Conservation (phyloP, 2,329 filamentous ascomycete species). For the Hypoxylon rubiginosum region DNA sequence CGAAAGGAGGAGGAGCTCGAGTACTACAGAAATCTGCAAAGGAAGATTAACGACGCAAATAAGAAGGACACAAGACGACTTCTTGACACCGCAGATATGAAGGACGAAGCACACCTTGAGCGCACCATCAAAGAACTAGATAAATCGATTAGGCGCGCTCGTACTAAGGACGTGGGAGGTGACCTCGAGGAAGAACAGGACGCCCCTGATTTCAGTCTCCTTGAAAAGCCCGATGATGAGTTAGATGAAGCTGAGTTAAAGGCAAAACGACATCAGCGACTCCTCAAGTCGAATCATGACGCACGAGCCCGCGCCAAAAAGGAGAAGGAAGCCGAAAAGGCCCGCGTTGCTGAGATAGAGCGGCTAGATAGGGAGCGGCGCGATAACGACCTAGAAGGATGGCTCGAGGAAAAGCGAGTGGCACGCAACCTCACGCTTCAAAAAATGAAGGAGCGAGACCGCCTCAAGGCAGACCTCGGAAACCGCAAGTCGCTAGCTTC, state of each 20-base stretch:
- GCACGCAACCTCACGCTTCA: constrained; percentile 79
- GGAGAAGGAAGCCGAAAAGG: constrained; percentile 94
- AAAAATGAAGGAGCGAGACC: constrained; percentile 93
- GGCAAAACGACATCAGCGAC: constrained; percentile 89
- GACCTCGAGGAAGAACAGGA: constrained; percentile 85
- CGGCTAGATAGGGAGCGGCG: constrained; percentile 86
- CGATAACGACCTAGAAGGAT: constrained; percentile 85
- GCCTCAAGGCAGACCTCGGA: constrained; percentile 92
- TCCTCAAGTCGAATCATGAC: constrained; percentile 95
- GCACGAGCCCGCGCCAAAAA: constrained; percentile 93
- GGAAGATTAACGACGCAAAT: constrained; percentile 77
- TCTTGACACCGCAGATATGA: constrained; percentile 90
- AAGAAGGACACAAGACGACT: constrained; percentile 93
- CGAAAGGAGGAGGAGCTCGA: constrained; percentile 96
- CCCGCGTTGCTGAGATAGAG: constrained; percentile 84
- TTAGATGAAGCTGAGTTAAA: constrained; percentile 93
- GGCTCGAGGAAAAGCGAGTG: constrained; percentile 85
- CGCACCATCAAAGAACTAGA: constrained; percentile 90
- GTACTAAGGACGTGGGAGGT: constrained; percentile 92
- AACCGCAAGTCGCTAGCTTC: constrained; percentile 97
- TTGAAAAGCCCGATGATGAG: constrained; percentile 91
- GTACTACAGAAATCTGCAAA: constrained; percentile 89
- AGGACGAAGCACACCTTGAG: constrained; percentile 89
- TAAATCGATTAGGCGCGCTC: constrained; percentile 86
- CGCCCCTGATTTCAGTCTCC: constrained; percentile 85